phyloP scores from a whole-genome alignment of 805 yeast species.

The Henningerozyma blattae region DNA sequence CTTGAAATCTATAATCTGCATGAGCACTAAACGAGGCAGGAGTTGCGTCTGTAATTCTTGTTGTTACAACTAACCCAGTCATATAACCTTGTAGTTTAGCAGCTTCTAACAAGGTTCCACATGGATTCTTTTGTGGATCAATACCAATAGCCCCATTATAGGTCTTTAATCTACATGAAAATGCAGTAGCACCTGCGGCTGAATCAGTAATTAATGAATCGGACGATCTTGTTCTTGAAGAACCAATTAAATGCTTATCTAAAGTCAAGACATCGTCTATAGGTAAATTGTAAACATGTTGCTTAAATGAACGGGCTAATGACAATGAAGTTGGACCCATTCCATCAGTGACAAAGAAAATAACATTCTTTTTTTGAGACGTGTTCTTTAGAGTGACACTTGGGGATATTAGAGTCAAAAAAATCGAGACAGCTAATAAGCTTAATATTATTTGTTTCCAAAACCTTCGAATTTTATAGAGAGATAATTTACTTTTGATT shows the following conservation, averaged over 20 bases:
- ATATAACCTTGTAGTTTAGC: constrained; percentile 67
- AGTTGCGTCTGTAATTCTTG: constrained; percentile 88
- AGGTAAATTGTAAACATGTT: constrained; percentile 33
- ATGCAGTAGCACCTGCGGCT: constrained; percentile 96
- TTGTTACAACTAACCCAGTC: constrained; percentile 88
- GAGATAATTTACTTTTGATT: no score
- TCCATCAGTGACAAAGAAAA: constrained; percentile 89
- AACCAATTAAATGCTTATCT: constrained; percentile 67
- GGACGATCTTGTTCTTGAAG: constrained; percentile 73
- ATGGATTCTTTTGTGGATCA: constrained; percentile 50
- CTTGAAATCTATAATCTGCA: constrained; percentile 62
- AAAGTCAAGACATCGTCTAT: constrained; percentile 45
- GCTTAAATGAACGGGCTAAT: constrained; percentile 65
- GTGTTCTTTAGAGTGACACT: no score
- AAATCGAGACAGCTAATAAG: no score
- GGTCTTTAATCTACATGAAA: constrained; percentile 70
- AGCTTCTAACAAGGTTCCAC: constrained; percentile 84
- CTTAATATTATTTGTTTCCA: no score
- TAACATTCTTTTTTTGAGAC: constrained; percentile 60
- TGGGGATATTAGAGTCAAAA: no score
- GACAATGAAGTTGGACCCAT: constrained; percentile 87
- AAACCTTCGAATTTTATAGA: no score
- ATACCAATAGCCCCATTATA: constrained; percentile 94
- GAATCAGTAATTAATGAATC: constrained; percentile 78
- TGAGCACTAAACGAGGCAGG: constrained; percentile 87